Evolutionary conservation across 208 protist genomes (phyloP), one percentile per base, ranked within the genome.

Genomic region (Crithidia acanthocephali): DNA sequence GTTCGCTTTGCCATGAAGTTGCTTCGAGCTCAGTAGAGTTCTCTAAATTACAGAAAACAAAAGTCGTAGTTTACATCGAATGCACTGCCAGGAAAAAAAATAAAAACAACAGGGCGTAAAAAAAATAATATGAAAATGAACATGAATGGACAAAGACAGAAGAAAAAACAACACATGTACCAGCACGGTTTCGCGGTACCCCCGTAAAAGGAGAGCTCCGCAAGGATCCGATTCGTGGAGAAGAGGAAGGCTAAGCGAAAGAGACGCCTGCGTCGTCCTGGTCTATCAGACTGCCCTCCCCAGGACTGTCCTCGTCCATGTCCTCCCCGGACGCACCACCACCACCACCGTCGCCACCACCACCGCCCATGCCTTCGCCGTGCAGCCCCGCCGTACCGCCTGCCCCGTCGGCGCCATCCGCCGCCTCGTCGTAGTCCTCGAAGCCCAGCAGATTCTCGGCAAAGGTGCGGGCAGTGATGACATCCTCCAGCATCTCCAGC

Each of bases 371-470:
- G 20, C 45, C 52, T 33, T 68, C 51, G 42, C 59, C 44, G 25
- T 45, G 48, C 35, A 9, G 15, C 11, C 53, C 67, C 23, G 11
- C 22, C 22, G 32, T 33, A 22, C 27, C 47, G 23, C 25, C 47
- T n/a, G 48, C 66, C 2, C 57, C 44, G n/a, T 72, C 57, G 15
- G 71, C 57, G 3, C 13, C 67, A 27, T 30, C 53, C 27, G 23
- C 27, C 13, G 44, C 66, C 3, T 77, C 79, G 35, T 95, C 88
- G 79, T 95, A 96, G 74, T 95, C 93, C 68, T 95, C 92, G 64
- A 97, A 97, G 47, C 93, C 93, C 7, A 97, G 83, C 10, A 97
- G 76, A 60, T 94, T 94, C 76, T 97, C 88, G 2, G 93, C 84
- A 51, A 97, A 96, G 63, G 84, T 76, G 62, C 91, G 85, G 1